These are phyloP conservation scores for Didymella pomorum DNA, from an alignment of 2,329 filamentous ascomycete genomes.

Conservation along the genomic window DNA sequence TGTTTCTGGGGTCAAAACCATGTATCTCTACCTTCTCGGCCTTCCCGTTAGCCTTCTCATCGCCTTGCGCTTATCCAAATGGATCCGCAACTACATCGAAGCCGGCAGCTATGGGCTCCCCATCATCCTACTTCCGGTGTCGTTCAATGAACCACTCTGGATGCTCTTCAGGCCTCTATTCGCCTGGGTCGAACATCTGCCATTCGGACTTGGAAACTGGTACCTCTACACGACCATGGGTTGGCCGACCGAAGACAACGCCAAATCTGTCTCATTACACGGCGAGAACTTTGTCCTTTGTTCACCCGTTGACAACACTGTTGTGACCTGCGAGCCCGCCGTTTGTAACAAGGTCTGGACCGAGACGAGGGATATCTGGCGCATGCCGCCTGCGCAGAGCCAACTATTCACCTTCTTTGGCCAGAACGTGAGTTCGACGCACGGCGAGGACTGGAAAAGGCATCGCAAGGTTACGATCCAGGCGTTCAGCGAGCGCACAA, in stretches of 20 bases:
- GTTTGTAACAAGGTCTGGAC: conserved; percentile 21
- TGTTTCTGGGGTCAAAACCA: not conserved
- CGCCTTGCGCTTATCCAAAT: conserved; percentile 10
- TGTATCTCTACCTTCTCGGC: not conserved
- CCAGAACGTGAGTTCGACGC: conserved; percentile 28
- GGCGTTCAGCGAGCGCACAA: conserved; percentile 29
- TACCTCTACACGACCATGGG: conserved; percentile 34
- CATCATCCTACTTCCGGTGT: conserved; percentile 31
- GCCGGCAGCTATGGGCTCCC: conserved; percentile 26
- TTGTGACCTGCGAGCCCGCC: conserved; percentile 30
- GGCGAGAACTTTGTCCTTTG: conserved; percentile 39
- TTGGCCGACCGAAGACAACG: conserved; percentile 34
- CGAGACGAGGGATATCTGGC: conserved; percentile 23
- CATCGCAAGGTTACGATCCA: conserved; percentile 31
- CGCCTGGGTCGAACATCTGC: conserved; percentile 25
- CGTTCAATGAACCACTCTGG: conserved; percentile 35
- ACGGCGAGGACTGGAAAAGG: conserved; percentile 32
- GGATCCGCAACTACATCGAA: conserved; percentile 24
- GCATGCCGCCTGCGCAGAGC: conserved; percentile 23
- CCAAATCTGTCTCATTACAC: conserved; percentile 20
- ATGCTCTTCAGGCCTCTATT: conserved; percentile 30
- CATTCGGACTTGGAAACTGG: conserved; percentile 31
- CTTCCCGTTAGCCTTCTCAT: not conserved
- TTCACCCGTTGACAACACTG: conserved; percentile 31
- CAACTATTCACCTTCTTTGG: conserved; percentile 30